Evolutionary conservation across 441 rosid species (phyloP).

Genomic region (Viola pubescens): DNA sequence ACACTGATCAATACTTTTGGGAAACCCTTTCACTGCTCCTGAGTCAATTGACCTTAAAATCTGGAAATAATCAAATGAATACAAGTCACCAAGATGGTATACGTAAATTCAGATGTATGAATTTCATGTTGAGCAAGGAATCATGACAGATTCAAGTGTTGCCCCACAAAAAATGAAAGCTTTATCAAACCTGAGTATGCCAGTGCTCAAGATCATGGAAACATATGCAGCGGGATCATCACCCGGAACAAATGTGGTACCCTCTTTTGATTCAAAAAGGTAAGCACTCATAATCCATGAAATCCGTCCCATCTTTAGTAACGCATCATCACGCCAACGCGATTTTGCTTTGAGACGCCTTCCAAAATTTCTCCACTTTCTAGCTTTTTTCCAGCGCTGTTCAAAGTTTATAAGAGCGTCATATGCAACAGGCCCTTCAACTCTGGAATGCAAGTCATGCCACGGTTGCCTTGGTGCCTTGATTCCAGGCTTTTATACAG

Average conservation of each 20-base stretch:
- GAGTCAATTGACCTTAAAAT: conserved; percentile 87
- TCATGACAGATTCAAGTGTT: no score
- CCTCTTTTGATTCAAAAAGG: conserved; percentile 23
- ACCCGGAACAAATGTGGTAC: conserved; percentile 42
- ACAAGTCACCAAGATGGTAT: background rate
- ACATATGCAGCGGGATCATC: conserved; percentile 48
- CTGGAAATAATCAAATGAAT: conserved; percentile 30
- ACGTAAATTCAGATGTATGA: no score
- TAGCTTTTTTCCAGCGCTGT: conserved; percentile 77
- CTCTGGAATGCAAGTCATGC: conserved; percentile 72
- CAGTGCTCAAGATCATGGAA: conserved; percentile 49
- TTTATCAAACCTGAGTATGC: conserved; percentile 63
- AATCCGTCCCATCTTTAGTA: conserved; percentile 1
- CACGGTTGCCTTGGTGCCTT: conserved; percentile 83
- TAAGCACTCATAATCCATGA: conserved; percentile 6
- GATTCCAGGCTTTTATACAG: conserved; percentile 33
- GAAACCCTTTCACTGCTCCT: conserved; percentile 86
- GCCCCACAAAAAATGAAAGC: conserved; percentile 5
- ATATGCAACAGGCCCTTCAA: conserved; percentile 83
- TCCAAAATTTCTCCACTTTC: conserved; percentile 55
- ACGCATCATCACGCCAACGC: conserved; percentile 28
- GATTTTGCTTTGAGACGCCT: conserved; percentile 39
- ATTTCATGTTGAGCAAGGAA: no score
- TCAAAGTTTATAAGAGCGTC: conserved; percentile 72
- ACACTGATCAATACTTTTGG: conserved; percentile 38